Percentiles rank a stretch among this genome's conserved stretches.
These are phyloP conservation scores for Colletotrichum cuscutae DNA, from an alignment of 2,329 filamentous ascomycete species.

Conservation along the genomic window DNA sequence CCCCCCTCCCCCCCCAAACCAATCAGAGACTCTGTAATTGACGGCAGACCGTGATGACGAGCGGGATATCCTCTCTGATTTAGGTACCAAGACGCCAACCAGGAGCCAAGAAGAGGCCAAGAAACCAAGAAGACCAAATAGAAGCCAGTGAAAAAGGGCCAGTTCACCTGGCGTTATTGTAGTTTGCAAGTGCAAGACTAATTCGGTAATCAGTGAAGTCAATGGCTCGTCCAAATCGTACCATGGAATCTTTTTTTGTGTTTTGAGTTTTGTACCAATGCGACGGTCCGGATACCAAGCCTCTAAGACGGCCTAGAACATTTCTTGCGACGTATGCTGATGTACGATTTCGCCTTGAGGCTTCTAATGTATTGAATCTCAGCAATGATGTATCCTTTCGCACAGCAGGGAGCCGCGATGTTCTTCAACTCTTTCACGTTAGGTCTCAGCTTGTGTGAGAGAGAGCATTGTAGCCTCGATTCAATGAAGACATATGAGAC, in stretches of 20 bases:
- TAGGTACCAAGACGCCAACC: neutral
- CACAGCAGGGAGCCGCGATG: no score
- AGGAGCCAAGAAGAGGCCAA: constrained; percentile 25
- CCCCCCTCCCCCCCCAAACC: neutral
- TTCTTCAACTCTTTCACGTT: no score
- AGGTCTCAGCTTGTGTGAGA: no score
- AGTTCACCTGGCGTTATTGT: no score
- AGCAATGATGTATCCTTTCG: no score
- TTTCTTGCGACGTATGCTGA: no score
- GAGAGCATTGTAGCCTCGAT: no score
- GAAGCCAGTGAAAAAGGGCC: neutral
- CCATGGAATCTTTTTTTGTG: neutral
- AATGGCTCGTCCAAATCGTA: no score
- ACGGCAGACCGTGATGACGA: constrained; percentile 5
- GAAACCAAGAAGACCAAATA: neutral
- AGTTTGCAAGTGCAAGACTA: no score
- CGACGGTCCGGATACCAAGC: neutral
- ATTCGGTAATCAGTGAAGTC: no score
- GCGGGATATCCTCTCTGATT: neutral
- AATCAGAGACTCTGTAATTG: constrained; percentile 6
- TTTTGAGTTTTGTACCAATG: neutral
- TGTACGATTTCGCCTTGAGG: neutral
- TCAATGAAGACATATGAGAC: no score
- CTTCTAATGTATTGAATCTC: neutral
- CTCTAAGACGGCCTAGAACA: neutral